A percentile compares a stretch with the other conserved stretches of the same genome.
phyloP scores from a whole-genome alignment of 345 rosid genomes.

The Reutealis trisperma region DNA sequence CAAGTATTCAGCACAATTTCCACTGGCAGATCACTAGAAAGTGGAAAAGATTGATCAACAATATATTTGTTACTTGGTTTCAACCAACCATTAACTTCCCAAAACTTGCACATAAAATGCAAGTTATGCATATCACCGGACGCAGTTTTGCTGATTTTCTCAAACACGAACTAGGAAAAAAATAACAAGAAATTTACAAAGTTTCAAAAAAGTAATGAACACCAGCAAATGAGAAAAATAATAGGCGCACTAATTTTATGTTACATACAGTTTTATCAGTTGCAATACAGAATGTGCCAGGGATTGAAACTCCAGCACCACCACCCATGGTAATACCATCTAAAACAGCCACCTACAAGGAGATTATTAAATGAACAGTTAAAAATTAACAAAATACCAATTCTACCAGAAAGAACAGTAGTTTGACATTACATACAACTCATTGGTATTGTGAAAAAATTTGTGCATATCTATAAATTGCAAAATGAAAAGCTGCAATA shows the following conservation, averaged over 20 bases:
- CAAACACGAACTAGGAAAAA: not conserved
- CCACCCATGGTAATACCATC: constrained; percentile 97
- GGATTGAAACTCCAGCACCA: constrained; percentile 90
- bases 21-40: not conserved
- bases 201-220: not conserved
- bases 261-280: constrained; percentile 74
- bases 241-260: not conserved
- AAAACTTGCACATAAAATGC: not conserved
- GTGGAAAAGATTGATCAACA: not conserved
- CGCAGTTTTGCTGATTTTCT: not conserved
- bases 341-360: constrained; percentile 71
- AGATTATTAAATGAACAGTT: constrained; percentile 4
- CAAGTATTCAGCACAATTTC: not conserved
- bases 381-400: not conserved
- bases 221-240: not conserved
- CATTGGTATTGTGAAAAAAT: not conserved
- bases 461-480: not conserved
- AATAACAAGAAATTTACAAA: not conserved
- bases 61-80: not conserved
- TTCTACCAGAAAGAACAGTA: not conserved
- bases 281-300: constrained; percentile 85
- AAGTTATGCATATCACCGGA: not conserved
- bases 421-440: not conserved
- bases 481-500: not conserved
- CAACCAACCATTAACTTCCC: not conserved